Evolutionary conservation across 2,329 filamentous ascomycete genomes (phyloP).

Genomic region (Trichoderma sp.): DNA sequence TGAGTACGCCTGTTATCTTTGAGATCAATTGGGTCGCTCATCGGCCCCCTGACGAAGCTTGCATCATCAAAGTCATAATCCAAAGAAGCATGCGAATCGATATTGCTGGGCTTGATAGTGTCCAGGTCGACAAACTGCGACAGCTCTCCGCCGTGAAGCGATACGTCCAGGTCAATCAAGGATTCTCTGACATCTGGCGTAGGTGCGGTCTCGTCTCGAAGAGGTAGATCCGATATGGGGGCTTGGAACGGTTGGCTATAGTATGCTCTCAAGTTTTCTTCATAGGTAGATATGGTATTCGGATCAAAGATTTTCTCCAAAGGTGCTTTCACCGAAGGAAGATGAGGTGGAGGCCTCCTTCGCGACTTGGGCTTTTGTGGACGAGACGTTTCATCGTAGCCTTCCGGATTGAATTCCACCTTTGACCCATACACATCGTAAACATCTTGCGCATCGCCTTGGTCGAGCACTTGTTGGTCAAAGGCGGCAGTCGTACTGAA

Average conservation of each 20-base stretch:
- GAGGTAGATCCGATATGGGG: conserved; percentile 53
- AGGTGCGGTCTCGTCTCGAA: conserved; percentile 54
- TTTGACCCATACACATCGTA: conserved; percentile 59
- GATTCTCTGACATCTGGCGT: conserved; percentile 56
- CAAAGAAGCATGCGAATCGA: conserved; percentile 43
- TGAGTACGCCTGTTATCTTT: conserved; percentile 50
- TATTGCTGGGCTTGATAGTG: conserved; percentile 50
- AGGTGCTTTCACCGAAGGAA: conserved; percentile 56
- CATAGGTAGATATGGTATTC: conserved; percentile 62
- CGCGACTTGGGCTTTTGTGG: conserved; percentile 52
- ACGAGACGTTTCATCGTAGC: conserved; percentile 44
- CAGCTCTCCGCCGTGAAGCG: conserved; percentile 53
- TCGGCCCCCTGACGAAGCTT: conserved; percentile 47
- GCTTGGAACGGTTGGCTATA: conserved; percentile 50
- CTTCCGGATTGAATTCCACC: conserved; percentile 51
- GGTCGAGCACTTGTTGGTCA: conserved; percentile 54
- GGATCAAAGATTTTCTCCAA: conserved; percentile 65
- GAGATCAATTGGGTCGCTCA: conserved; percentile 57
- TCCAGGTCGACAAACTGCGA: conserved; percentile 60
- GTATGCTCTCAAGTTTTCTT: conserved; percentile 60
- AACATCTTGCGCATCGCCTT: conserved; percentile 55
- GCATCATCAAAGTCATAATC: conserved; percentile 49
- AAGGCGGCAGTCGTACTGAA: conserved; percentile 66
- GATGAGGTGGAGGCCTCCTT: conserved; percentile 55
- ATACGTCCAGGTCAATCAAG: conserved; percentile 62